Percentiles rank a stretch among this genome's conserved stretches.
Conservation (phyloP, 2,329 filamentous ascomycete species). For the Rhexocercosporidium sp. region DNA sequence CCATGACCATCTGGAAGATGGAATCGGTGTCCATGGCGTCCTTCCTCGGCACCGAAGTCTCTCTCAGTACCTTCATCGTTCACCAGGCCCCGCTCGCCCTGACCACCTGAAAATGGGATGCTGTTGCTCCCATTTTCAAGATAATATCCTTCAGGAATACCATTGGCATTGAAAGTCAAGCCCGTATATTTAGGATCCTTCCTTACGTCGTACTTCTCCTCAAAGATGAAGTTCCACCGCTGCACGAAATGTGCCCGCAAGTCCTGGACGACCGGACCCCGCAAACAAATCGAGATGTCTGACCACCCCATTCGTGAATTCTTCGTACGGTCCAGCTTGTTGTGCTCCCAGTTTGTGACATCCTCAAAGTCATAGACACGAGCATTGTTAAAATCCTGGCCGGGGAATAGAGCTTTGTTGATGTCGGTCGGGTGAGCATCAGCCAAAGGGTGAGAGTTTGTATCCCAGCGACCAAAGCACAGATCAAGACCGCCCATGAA, state of each 20-base stretch:
- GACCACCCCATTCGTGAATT: conserved; percentile 93
- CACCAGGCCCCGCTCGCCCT: conserved; percentile 11
- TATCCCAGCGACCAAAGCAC: conserved; percentile 89
- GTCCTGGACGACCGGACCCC: conserved; percentile 76
- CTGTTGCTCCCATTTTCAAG: conserved; percentile 32
- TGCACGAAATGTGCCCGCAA: conserved; percentile 80
- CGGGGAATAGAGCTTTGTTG: conserved; percentile 79
- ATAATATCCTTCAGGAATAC: conserved; percentile 38
- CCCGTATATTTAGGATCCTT: conserved; percentile 53
- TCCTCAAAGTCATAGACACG: conserved; percentile 81
- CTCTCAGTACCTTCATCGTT: conserved; percentile 14
- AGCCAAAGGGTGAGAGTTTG: conserved; percentile 82
- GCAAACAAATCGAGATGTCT: conserved; percentile 79
- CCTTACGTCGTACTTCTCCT: conserved; percentile 72
- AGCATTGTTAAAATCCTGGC: conserved; percentile 93
- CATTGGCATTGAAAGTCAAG: conserved; percentile 26
- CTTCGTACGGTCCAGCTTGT: conserved; percentile 81
- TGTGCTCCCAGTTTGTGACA: conserved; percentile 78
- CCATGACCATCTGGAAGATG: conserved; percentile 22
- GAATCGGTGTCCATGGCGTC: conserved; percentile 18
- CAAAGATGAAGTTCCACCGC: conserved; percentile 90
- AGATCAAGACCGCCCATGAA: conserved; percentile 94
- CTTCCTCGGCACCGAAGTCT: background rate
- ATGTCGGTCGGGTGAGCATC: conserved; percentile 76
- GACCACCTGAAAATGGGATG: background rate